A percentile compares a stretch with the other conserved stretches of the same genome.
These are phyloP conservation scores for Sporisorium scitamineum DNA, from an alignment of 1,284 basidiomycete species.

Conservation along the genomic window DNA sequence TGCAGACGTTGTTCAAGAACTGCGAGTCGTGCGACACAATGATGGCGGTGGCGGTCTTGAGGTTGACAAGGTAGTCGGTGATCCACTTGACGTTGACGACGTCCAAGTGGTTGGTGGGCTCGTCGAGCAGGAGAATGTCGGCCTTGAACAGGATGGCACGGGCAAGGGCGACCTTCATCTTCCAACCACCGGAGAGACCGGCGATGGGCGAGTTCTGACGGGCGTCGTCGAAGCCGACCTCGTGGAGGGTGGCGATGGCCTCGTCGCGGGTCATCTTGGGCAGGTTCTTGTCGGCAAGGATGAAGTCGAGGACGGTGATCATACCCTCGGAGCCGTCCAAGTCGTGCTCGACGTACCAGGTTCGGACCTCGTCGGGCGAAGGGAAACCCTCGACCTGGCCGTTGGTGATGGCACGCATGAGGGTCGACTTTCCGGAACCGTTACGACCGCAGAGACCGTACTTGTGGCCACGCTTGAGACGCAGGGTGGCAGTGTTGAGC, in stretches of 20 bases:
- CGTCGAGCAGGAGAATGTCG: constrained; percentile 69
- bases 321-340: constrained; percentile 69
- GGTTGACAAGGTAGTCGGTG: constrained; percentile 66
- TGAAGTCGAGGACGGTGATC: constrained; percentile 68
- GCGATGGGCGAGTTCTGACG: constrained; percentile 68
- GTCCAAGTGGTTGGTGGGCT: constrained; percentile 70
- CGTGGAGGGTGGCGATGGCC: constrained; percentile 61
- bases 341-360: constrained; percentile 70
- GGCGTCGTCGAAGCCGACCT: constrained; percentile 69
- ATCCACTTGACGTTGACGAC: constrained; percentile 70
- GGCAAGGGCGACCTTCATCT: constrained; percentile 70
- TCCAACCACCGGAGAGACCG: constrained; percentile 69
- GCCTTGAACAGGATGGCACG: constrained; percentile 70
- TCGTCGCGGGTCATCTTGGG: constrained; percentile 62
- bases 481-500: constrained; percentile 69
- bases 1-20: constrained; percentile 69
- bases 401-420: constrained; percentile 70
- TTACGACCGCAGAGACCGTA: constrained; percentile 70
- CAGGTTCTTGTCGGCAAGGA: constrained; percentile 63
- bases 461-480: constrained; percentile 69
- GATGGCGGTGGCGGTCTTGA: constrained; percentile 67
- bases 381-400: constrained; percentile 70
- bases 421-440: constrained; percentile 69
- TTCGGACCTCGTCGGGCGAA: constrained; percentile 68
- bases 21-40: constrained; percentile 69